Base-by-base conservation (phyloP, 1,139 yeast genomes). In the Hanseniaspora gamundiae region DNA sequence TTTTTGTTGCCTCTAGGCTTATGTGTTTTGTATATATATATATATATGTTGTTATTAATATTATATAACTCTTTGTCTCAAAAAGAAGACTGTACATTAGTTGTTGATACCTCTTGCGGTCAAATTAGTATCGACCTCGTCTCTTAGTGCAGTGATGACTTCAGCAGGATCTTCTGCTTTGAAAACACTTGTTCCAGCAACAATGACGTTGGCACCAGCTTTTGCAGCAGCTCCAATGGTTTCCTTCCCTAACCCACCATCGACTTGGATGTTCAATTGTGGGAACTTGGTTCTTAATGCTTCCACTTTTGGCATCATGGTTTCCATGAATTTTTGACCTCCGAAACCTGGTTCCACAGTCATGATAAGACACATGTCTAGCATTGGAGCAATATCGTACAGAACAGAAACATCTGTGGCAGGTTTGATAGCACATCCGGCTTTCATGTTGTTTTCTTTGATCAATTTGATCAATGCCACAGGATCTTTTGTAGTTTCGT, bases 291-390 rank as follows among this genome's bases (percentile, higher is more conserved):
- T 62, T 62, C 99, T 77, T 55, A 91, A 71, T 31, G 69, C 70
- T 55, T 76, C 80, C 40, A 91, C 97, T 67, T 91, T 91, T 49
- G 93, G 85, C 97, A 91, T 88, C 95, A 88, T 88, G 49, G 80
- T 84, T 14, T 77, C 70, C 95, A 85, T 87, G 70, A 91, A 93
- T 63, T 82, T 83, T 65, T 91, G 99, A 41, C 99, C 99, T 30
- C 98, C 98, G 59, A 91, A 91, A 1, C 98, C 98, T 8, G 98
- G 98, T 64, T 91, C 98, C 39, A 91, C 98, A 3, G 98, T 91
- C 98, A 91, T 93, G 43, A 91, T 81, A 49, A 91, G 71, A 8
- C 87, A 91, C 95, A 91, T 84, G 61, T 93, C 97, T 54, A 91
- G 70, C 51, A 77, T 68, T 45, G 81, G 80, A 28, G 80, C 93